Evolutionary conservation across 2,329 filamentous ascomycete genomes (phyloP).

Genomic region (Neofusicoccum cordaticola): DNA sequence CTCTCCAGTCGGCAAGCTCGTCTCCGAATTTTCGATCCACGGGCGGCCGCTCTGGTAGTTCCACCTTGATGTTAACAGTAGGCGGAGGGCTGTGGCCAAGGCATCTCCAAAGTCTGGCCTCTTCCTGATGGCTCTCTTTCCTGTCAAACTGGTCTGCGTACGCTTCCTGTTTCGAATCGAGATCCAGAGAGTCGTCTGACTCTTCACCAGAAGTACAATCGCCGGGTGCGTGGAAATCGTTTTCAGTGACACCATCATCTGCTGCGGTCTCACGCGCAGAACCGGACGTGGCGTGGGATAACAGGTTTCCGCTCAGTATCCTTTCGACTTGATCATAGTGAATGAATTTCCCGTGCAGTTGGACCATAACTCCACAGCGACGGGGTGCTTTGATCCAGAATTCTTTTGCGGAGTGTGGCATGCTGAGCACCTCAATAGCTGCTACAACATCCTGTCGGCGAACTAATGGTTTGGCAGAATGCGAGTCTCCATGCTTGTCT

Average conservation of each 20-base stretch:
- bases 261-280: background rate
- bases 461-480: slow-evolving; percentile 31
- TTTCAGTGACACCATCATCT: background rate
- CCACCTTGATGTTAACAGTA: slow-evolving; percentile 20
- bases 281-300: background rate
- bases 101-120: slow-evolving; percentile 44
- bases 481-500: slow-evolving; percentile 28
- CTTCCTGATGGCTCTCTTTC: slow-evolving; percentile 43
- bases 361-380: slow-evolving; percentile 53
- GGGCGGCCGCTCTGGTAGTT: slow-evolving; percentile 23
- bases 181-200: background rate
- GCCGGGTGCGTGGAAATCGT: background rate
- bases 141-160: slow-evolving; percentile 51
- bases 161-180: background rate
- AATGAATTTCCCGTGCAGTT: slow-evolving; percentile 24
- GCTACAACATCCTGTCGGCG: slow-evolving; percentile 52
- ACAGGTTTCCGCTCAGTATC: slow-evolving; percentile 26
- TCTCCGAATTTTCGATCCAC: slow-evolving; percentile 33
- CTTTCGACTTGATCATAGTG: slow-evolving; percentile 44
- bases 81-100: slow-evolving; percentile 35
- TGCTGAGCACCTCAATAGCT: slow-evolving; percentile 53
- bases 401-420: slow-evolving; percentile 45
- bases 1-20: slow-evolving; percentile 49
- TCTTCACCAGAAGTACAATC: background rate
- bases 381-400: slow-evolving; percentile 55